These are phyloP conservation scores for Trypanosoma vivax DNA, from an alignment of 208 protist genomes.

Conservation along the genomic window DNA sequence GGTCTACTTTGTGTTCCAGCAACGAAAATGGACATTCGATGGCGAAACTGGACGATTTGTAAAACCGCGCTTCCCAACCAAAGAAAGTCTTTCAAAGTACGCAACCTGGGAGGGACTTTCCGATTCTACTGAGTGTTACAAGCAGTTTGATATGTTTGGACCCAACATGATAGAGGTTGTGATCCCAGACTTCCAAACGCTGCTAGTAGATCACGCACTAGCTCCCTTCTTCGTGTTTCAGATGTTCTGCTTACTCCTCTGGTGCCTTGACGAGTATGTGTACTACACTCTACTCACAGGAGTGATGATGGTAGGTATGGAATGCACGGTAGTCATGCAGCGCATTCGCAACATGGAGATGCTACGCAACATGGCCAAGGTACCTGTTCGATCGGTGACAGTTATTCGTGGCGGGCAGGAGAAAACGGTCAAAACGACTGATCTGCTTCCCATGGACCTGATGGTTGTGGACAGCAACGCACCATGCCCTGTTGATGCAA, in stretches of 20 bases:
- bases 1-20: slow-evolving; percentile 82
- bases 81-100: slow-evolving; percentile 77
- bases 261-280: slow-evolving; percentile 97
- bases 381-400: slow-evolving; percentile 70
- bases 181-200: slow-evolving; percentile 92
- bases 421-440: slow-evolving; percentile 47
- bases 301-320: slow-evolving; percentile 96
- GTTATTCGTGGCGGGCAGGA: slow-evolving; percentile 67
- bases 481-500: slow-evolving; percentile 90
- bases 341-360: slow-evolving; percentile 91
- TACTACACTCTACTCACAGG: slow-evolving; percentile 97
- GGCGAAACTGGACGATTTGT: slow-evolving; percentile 47
- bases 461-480: slow-evolving; percentile 79
- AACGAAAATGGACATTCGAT: slow-evolving; percentile 88
- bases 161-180: slow-evolving; percentile 91
- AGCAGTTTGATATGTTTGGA: slow-evolving; percentile 73
- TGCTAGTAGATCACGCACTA: slow-evolving; percentile 95
- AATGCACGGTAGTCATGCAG: slow-evolving; percentile 92
- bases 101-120: slow-evolving; percentile 56
- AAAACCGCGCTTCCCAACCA: slow-evolving; percentile 80
- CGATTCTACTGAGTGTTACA: slow-evolving; percentile 30
- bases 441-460: slow-evolving; percentile 94
- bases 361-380: slow-evolving; percentile 90
- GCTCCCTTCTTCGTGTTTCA: slow-evolving; percentile 99
- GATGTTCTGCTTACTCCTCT: slow-evolving; percentile 95